Base-by-base conservation (phyloP, 257 asterid species). In the Primulina huaijiensis region DNA sequence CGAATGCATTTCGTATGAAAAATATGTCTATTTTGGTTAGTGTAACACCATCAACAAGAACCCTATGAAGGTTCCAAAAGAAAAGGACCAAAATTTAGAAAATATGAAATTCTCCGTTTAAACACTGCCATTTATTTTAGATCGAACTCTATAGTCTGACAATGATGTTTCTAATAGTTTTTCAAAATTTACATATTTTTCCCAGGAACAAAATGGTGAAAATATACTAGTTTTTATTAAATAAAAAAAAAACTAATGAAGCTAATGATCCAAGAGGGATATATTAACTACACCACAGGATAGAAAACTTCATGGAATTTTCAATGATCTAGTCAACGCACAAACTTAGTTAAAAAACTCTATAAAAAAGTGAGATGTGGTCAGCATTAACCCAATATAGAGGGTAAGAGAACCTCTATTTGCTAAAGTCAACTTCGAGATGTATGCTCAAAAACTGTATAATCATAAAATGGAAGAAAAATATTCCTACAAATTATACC, bases 401-500 rank as follows among this genome's bases (percentile, higher is more conserved):
- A 46, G 55, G 52, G 7, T 46, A 46, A 46, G 55, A 46, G 19
- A 46, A 46, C 55, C 55, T 3, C 19, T 46, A 14, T 4, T 14
- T 46, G 55, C 55, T 14, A 16, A 43, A 12, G 53, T 43, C 0
- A 14, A 46, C 19, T 46, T 46, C 19, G 7, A 46, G 55, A 2
- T 55, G 61, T 5, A 25, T 23, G 33, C 35, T 3, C 58, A 60
- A 8, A 16, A 64, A 14, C 43, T 20, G 30, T 60, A 65, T 5
- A n/a, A 21, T 58, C 31, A 23, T 43, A 33, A 6, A 25, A 4
- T 25, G 20, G 21, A 21, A 60, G 20, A 78, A 35, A 19, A 6
- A 17, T 8, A 53, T 25, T 27, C 16, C 29, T 58, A 7, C 0
- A 25, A 52, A 63, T 64, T 73, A 64, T 84, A 88, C 96, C 97